Evolutionary conservation across 306 rosid species (phyloP), one percentile per base, ranked within the genome.

Genomic region (Citrullus colocynthis): DNA sequence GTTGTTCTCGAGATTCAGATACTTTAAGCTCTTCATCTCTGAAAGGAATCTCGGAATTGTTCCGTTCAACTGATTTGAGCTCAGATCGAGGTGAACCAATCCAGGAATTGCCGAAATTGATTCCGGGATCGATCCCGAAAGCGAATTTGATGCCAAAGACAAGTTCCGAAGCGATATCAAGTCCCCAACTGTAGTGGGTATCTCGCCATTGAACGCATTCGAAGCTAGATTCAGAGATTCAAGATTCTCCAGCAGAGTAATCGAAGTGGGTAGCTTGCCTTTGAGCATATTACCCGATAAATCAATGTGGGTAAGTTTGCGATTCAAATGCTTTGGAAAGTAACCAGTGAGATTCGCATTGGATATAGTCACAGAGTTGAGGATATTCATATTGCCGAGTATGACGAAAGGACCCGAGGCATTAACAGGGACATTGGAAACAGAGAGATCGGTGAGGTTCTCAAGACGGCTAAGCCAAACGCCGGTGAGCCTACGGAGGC

Each of bases 31-130:
- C 83, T 85, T 90, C 95, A 94, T 89, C 17, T 88, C 87, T 0
- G 96, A 80, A 34, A 94, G 84, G 89, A 88, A 91, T 78, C 79
- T 91, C 7, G 98, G 98, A 73, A 94, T 87, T 20, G 97, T 80
- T 14, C 98, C 98, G 12, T 94, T 94, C 10, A 94, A 84, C 86
- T 89, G 91, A 71, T 94, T 94, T 8, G 94, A 90, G 83, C 97
- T 94, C 85, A 94, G 96, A 91, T 94, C 98, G 84, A 93, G 18
- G 80, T 93, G 97, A 74, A 81, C 81, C 62, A 91, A 75, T 10
- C 81, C 84, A 0, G 96, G 89, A 1, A 93, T 69, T 6, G 96
- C 96, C 6, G 98, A 91, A 3, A 91, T 64, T 0, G 97, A 88
- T 72, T 85, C 96, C 0, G 97, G 97, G 4, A 93, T 84, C 1